These are phyloP conservation scores for Erodium maritimum DNA, from an alignment of 345 rosid species.

Conservation along the genomic window DNA sequence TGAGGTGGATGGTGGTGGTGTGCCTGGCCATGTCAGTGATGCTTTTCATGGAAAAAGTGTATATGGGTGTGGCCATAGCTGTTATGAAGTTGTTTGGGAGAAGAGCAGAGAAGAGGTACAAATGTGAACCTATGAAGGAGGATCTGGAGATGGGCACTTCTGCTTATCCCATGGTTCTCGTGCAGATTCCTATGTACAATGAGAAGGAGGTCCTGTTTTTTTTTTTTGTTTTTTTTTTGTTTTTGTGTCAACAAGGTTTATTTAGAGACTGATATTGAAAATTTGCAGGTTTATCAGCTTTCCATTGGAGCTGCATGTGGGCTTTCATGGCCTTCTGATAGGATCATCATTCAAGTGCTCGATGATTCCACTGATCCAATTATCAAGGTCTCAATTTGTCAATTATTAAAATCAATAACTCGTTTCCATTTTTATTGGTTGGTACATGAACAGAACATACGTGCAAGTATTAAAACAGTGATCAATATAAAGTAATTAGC, in stretches of 20 bases:
- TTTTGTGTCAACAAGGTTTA: conserved; percentile 1
- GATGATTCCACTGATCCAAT: conserved; percentile 74
- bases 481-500: too few relatives aligned
- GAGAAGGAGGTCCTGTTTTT: conserved; percentile 38
- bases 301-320: conserved; percentile 89
- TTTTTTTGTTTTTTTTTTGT: neutral
- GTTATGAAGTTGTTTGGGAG: conserved; percentile 30
- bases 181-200: conserved; percentile 68
- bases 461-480: too few relatives aligned
- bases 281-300: conserved; percentile 50
- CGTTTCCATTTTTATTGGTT: neutral
- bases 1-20: conserved; percentile 28
- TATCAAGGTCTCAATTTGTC: conserved; percentile 31
- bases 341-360: conserved; percentile 75
- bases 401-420: neutral
- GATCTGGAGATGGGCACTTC: conserved; percentile 45
- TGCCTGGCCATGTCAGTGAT: conserved; percentile 48
- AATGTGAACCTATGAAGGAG: conserved; percentile 47
- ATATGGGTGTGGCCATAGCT: conserved; percentile 41
- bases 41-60: conserved; percentile 49
- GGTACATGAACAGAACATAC: too few relatives aligned
- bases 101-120: conserved; percentile 42
- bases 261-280: neutral
- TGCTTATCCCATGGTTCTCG: conserved; percentile 47
- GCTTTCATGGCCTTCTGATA: conserved; percentile 71